Percentiles rank a stretch among this genome's conserved stretches.
These are phyloP conservation scores for Neurospora sp. DNA, from an alignment of 495 filamentous ascomycete genomes.

Conservation along the genomic window DNA sequence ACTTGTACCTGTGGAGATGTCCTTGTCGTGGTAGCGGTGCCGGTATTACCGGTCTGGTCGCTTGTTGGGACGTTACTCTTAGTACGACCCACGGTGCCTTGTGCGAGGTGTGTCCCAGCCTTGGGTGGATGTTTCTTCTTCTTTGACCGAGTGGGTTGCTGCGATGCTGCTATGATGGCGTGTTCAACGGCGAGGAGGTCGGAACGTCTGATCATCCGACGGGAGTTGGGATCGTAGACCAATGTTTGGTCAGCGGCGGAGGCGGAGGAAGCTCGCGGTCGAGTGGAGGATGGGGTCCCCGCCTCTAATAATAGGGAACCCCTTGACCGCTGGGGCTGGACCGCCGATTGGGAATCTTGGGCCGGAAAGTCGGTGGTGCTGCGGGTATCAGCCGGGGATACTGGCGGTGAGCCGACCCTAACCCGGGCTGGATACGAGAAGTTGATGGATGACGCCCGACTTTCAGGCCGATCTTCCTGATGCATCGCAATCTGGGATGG, in stretches of 20 bases:
- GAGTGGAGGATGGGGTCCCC: slow-evolving; percentile 3
- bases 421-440: slow-evolving; percentile 64
- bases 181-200: slow-evolving; percentile 29
- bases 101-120: slow-evolving; percentile 24
- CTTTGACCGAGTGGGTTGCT: slow-evolving; percentile 40
- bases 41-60: slow-evolving; percentile 28
- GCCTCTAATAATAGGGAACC: not conserved
- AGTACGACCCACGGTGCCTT: slow-evolving; percentile 25
- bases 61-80: slow-evolving; percentile 17
- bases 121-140: slow-evolving; percentile 36
- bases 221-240: slow-evolving; percentile 49
- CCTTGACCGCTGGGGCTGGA: not conserved
- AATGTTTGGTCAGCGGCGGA: slow-evolving; percentile 25
- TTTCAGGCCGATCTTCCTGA: slow-evolving; percentile 37
- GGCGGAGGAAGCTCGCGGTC: slow-evolving; percentile 13
- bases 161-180: slow-evolving; percentile 34
- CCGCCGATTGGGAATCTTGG: not conserved
- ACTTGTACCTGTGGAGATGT: slow-evolving; percentile 1
- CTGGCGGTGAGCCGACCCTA: slow-evolving; percentile 26
- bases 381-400: slow-evolving; percentile 5
- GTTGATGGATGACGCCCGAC: slow-evolving; percentile 61
- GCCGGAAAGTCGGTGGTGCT: not conserved
- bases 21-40: not conserved
- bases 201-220: slow-evolving; percentile 39
- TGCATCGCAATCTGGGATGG: slow-evolving; percentile 15